Conservation (phyloP, 106 monocot species). For the Platanthera zijinensis region DNA sequence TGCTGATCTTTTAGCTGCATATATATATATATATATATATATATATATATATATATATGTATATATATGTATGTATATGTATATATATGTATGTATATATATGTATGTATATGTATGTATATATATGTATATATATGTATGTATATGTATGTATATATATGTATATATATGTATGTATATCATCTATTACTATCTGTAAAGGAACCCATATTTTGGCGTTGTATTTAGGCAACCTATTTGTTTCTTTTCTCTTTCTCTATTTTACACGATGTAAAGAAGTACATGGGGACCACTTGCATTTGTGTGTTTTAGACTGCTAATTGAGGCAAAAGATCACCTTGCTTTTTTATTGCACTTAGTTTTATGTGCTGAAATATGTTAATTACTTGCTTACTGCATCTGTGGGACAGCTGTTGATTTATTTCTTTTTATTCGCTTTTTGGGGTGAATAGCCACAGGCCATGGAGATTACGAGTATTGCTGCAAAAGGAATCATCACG, state of each 20-base stretch:
- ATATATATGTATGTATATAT: no score
- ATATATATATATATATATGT: no score
- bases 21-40: no score
- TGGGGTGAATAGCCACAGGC: conserved; percentile 48
- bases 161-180: no score
- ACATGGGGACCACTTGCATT: no score
- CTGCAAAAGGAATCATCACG: conserved; percentile 83
- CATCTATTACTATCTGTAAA: no score
- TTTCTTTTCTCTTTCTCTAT: neutral
- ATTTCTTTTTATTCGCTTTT: neutral
- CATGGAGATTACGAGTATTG: conserved; percentile 66
- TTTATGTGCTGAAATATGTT: neutral
- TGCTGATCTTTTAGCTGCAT: neutral
- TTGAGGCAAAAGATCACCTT: neutral
- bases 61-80: no score
- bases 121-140: no score
- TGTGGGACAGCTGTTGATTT: neutral
- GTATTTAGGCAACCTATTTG: neutral
- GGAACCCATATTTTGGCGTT: no score
- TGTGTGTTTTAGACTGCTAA: neutral
- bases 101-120: no score
- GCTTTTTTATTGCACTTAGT: neutral
- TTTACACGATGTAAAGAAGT: no score
- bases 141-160: no score
- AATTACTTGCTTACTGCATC: neutral